Percentiles rank a stretch among this genome's conserved stretches.
Conservation (phyloP, 148 eudicot species). For the Nepenthes gracilis region DNA sequence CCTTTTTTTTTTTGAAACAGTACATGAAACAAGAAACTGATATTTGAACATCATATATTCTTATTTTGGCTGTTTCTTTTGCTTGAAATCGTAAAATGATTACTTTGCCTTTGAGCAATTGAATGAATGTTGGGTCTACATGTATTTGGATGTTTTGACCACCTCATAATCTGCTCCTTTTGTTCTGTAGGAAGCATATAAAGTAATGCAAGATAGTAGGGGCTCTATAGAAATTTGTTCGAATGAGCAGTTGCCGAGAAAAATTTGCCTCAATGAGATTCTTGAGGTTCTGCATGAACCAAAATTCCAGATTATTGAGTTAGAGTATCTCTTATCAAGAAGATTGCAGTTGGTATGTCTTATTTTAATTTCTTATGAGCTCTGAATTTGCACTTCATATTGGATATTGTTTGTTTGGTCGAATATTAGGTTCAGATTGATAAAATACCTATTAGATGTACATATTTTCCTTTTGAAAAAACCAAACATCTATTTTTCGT, state of each 20-base stretch:
- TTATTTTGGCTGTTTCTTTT: neutral
- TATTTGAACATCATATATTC: neutral
- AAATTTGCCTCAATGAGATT: conserved; percentile 24
- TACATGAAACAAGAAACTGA: neutral
- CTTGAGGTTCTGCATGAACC: conserved; percentile 42
- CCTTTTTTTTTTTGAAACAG: neutral
- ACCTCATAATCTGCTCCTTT: conserved; percentile 2
- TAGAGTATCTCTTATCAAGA: conserved; percentile 40
- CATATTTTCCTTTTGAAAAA: too few species aligned
- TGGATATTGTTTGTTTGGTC: neutral
- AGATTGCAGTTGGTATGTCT: conserved; percentile 48
- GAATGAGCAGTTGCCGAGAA: conserved; percentile 18
- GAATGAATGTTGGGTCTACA: neutral
- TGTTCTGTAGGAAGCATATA: conserved; percentile 31
- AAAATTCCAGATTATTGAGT: conserved; percentile 40
- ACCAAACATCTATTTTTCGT: too few species aligned
- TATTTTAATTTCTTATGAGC: conserved; percentile 3
- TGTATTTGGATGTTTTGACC: neutral
- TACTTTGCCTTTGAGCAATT: too few species aligned
- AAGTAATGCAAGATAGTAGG: conserved; percentile 24
- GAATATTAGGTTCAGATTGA: too few species aligned
- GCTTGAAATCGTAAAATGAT: too few species aligned
- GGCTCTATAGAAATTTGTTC: conserved; percentile 9
- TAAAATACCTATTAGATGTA: too few species aligned
- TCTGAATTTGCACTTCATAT: neutral